A percentile compares a stretch with the other conserved stretches of the same genome.
These are phyloP conservation scores for Rutstroemia sp. DNA, from an alignment of 2,329 filamentous ascomycete genomes.

Conservation along the genomic window DNA sequence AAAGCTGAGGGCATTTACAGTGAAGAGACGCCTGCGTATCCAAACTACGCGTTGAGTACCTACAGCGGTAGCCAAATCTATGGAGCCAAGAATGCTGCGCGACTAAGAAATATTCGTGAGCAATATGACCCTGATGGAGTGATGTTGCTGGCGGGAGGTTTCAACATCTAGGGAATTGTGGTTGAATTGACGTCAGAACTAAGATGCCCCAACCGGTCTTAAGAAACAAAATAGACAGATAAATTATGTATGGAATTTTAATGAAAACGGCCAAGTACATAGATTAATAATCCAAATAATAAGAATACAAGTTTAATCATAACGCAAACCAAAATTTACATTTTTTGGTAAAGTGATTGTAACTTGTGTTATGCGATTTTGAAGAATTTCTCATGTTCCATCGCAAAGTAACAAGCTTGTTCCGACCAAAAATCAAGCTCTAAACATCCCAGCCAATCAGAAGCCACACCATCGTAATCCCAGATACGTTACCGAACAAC, in stretches of 20 bases:
- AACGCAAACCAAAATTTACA: not conserved
- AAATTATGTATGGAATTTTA: too few species aligned
- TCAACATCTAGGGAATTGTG: slow-evolving; percentile 2
- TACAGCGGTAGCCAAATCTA: slow-evolving; percentile 22
- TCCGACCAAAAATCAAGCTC: slow-evolving; percentile 3
- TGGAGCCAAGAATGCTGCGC: slow-evolving; percentile 29
- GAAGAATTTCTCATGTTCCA: not conserved
- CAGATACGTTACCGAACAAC: not conserved
- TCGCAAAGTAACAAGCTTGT: not conserved
- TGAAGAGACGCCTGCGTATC: slow-evolving; percentile 15
- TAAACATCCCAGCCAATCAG: slow-evolving; percentile 6
- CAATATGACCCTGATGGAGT: slow-evolving; percentile 23
- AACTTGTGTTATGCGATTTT: not conserved
- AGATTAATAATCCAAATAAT: not conserved
- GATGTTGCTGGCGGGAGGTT: slow-evolving; percentile 22
- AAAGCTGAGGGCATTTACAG: slow-evolving; percentile 25
- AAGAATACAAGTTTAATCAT: not conserved
- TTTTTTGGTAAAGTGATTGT: not conserved
- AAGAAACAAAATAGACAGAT: too few species aligned
- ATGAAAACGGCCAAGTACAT: too few species aligned
- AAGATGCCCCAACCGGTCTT: too few species aligned
- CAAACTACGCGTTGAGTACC: slow-evolving; percentile 19
- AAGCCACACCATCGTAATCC: slow-evolving; percentile 8
- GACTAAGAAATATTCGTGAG: slow-evolving; percentile 16
- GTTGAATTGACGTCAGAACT: too few species aligned